Conservation (phyloP, 176 grass and related monocot species). For the Elaeis guineensis region DNA sequence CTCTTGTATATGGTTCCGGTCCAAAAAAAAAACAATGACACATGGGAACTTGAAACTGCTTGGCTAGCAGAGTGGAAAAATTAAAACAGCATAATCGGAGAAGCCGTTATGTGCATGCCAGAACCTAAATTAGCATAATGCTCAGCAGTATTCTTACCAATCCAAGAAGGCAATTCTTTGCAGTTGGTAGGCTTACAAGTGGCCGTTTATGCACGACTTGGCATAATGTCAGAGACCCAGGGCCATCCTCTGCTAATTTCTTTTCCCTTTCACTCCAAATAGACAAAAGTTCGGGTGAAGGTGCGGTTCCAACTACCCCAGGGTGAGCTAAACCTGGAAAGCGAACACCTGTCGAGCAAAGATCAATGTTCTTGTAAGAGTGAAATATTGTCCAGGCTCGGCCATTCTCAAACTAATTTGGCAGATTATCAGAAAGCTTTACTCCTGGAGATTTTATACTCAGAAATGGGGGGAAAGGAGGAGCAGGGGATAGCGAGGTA, state of each 20-base stretch:
- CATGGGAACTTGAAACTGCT: too few species aligned
- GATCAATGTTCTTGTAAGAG: not conserved
- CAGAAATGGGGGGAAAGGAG: not conserved
- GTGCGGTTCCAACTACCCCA: conserved; percentile 80
- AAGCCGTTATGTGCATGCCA: too few species aligned
- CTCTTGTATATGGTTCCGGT: too few species aligned
- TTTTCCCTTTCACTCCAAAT: conserved; percentile 90
- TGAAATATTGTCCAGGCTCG: not conserved
- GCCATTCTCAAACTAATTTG: not conserved
- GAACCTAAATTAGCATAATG: not conserved
- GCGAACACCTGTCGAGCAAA: conserved; percentile 46
- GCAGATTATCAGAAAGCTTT: too few species aligned
- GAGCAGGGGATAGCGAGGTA: not conserved
- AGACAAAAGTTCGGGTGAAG: conserved; percentile 71
- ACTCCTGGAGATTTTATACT: too few species aligned
- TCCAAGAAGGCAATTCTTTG: conserved; percentile 69
- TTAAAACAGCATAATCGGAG: too few species aligned
- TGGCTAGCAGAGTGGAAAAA: too few species aligned
- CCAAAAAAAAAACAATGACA: too few species aligned
- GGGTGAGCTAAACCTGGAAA: conserved; percentile 89
- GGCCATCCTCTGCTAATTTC: conserved; percentile 44
- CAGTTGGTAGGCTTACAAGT: conserved; percentile 60
- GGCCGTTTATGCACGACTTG: conserved; percentile 78
- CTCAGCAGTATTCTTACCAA: conserved; percentile 38
- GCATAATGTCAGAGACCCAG: conserved; percentile 48